These are phyloP conservation scores for Aethionema arabicum DNA, from an alignment of 345 rosid genomes.

Conservation along the genomic window DNA sequence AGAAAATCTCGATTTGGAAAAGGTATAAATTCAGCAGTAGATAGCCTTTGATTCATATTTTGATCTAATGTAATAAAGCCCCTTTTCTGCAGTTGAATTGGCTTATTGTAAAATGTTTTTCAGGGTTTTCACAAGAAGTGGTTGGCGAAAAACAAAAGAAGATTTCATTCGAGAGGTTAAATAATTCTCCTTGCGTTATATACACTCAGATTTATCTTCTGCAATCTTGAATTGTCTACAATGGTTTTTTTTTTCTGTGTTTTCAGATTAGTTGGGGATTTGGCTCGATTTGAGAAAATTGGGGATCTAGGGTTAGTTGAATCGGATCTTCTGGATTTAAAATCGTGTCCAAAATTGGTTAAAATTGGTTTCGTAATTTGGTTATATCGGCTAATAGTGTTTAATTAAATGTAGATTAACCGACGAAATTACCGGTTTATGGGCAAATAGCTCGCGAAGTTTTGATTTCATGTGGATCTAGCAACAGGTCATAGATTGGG, in stretches of 20 bases:
- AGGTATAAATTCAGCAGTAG: conserved; percentile 49
- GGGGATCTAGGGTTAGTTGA: too few species aligned
- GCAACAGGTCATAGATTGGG: too few species aligned
- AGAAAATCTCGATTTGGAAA: conserved; percentile 69
- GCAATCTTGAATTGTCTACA: conserved; percentile 21
- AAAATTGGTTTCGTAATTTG: too few species aligned
- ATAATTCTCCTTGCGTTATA: conserved; percentile 14
- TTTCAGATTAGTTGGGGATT: conserved; percentile 81
- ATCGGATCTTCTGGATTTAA: too few species aligned
- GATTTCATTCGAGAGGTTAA: conserved; percentile 73
- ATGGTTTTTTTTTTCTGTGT: not conserved
- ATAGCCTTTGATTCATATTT: not conserved
- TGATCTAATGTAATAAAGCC: not conserved
- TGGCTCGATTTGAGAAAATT: too few species aligned
- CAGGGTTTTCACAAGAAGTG: conserved; percentile 84
- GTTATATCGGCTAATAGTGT: too few species aligned
- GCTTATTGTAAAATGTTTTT: conserved; percentile 14
- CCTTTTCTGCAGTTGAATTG: not conserved
- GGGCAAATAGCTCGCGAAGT: too few species aligned
- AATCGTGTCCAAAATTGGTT: too few species aligned
- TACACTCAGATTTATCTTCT: not conserved
- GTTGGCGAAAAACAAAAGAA: conserved; percentile 92
- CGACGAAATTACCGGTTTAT: too few species aligned
- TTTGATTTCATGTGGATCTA: too few species aligned
- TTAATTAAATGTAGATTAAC: too few species aligned